Conservation (phyloP, 768 basidiomycete species). For the Rhodosporidiobolus odoratus region DNA sequence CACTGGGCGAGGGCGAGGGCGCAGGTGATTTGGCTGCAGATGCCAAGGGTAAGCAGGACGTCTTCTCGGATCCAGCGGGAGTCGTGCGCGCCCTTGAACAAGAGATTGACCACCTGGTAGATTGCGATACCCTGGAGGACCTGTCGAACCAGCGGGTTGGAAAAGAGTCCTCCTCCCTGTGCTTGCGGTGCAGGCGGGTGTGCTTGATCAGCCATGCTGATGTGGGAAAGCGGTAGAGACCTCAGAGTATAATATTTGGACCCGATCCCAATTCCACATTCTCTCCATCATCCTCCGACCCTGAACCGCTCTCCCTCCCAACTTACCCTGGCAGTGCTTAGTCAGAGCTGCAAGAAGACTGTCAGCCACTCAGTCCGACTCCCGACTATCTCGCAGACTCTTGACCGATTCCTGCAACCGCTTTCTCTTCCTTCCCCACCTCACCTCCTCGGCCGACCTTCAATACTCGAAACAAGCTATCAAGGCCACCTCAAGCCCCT, state of each 20-base stretch:
- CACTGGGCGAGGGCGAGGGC: background rate
- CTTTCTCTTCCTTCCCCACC: background rate
- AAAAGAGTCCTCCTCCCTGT: background rate
- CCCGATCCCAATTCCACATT: background rate
- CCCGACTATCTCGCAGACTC: too few species aligned
- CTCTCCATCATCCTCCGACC: background rate
- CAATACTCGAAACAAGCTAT: too few species aligned
- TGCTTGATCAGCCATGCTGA: background rate
- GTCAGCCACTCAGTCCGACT: too few species aligned
- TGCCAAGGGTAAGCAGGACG: too few species aligned
- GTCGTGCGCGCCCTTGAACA: background rate
- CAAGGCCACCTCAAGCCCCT: too few species aligned
- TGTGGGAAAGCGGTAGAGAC: background rate
- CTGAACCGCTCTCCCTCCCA: background rate
- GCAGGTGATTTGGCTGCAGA: too few species aligned
- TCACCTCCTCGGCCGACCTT: background rate
- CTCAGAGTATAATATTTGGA: too few species aligned
- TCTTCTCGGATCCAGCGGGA: background rate
- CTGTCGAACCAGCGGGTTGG: background rate
- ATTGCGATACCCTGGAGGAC: constrained; percentile 6
- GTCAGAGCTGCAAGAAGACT: too few species aligned
- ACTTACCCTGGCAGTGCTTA: too few species aligned
- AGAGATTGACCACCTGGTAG: constrained; percentile 2
- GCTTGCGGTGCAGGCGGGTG: background rate
- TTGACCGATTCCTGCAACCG: background rate